Conservation (phyloP, 768 basidiomycete genomes). For the Mycena polygramma region DNA sequence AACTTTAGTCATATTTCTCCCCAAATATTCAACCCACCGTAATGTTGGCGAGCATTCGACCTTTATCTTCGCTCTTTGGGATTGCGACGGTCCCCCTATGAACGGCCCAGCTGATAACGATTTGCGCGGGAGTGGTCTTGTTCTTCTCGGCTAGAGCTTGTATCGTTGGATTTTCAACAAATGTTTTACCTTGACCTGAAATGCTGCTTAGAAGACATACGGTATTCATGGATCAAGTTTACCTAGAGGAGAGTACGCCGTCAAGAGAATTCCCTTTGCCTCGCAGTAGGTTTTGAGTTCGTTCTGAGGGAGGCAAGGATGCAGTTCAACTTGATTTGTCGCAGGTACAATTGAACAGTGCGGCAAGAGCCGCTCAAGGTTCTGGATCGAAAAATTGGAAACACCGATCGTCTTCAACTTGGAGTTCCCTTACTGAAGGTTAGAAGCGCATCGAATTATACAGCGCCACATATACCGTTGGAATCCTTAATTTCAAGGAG, state of each 20-base stretch:
- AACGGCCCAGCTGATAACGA: conserved; percentile 74
- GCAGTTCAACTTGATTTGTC: conserved; percentile 69
- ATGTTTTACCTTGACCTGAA: conserved; percentile 42
- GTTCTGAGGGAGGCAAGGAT: conserved; percentile 68
- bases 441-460: conserved; percentile 33
- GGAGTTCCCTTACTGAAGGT: conserved; percentile 44
- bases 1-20: conserved; percentile 33
- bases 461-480: conserved; percentile 33
- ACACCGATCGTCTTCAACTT: conserved; percentile 65
- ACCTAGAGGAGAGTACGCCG: conserved; percentile 41
- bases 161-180: conserved; percentile 51
- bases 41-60: conserved; percentile 64
- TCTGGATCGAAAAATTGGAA: conserved; percentile 70
- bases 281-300: conserved; percentile 65
- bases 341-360: conserved; percentile 62
- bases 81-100: conserved; percentile 72
- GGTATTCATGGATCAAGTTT: not conserved
- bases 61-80: conserved; percentile 68
- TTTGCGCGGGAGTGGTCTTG: conserved; percentile 58
- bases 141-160: conserved; percentile 50
- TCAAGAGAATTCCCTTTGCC: conserved; percentile 60
- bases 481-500: conserved; percentile 38
- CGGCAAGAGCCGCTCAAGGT: conserved; percentile 53
- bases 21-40: conserved; percentile 49
- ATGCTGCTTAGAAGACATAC: not conserved